Percentiles rank a stretch among this genome's conserved stretches.
Evolutionary conservation across 192 early-diverging fungal genomes (phyloP).

Genomic region (Rhizophlyctis rosea): DNA sequence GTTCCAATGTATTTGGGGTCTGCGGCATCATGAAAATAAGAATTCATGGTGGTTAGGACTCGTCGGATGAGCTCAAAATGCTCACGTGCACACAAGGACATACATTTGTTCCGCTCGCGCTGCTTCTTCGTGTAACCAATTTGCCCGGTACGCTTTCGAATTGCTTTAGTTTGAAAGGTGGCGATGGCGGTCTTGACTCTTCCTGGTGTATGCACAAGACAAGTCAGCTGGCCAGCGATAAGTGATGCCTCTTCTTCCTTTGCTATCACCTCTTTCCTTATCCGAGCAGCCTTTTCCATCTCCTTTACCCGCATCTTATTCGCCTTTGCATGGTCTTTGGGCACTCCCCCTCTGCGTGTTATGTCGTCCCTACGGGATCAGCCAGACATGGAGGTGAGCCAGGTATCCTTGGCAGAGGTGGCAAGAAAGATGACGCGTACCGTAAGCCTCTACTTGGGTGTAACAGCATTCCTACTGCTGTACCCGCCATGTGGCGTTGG

Average conservation of each 20-base stretch:
- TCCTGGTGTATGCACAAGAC: slow-evolving; percentile 5
- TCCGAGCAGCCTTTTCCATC: slow-evolving; percentile 31
- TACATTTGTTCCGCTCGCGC: too few species aligned
- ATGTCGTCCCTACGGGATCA: slow-evolving; percentile 44
- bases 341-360: slow-evolving; percentile 39
- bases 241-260: not conserved
- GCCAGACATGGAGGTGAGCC: too few species aligned
- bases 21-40: not conserved
- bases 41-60: too few species aligned
- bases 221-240: not conserved
- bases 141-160: slow-evolving; percentile 46
- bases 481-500: slow-evolving; percentile 47
- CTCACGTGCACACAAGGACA: too few species aligned
- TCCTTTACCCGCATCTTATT: slow-evolving; percentile 39
- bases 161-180: slow-evolving; percentile 47
- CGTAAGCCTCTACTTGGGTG: slow-evolving; percentile 48
- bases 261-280: slow-evolving; percentile 24
- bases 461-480: slow-evolving; percentile 47
- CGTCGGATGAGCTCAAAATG: too few species aligned
- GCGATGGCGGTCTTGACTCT: slow-evolving; percentile 35
- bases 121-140: slow-evolving; percentile 31
- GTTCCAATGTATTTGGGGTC: not conserved
- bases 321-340: slow-evolving; percentile 50
- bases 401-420: too few species aligned
- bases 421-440: too few species aligned